These are phyloP conservation scores for Geoglossum cookeanum DNA, from an alignment of 2,329 filamentous ascomycete species.

Conservation along the genomic window DNA sequence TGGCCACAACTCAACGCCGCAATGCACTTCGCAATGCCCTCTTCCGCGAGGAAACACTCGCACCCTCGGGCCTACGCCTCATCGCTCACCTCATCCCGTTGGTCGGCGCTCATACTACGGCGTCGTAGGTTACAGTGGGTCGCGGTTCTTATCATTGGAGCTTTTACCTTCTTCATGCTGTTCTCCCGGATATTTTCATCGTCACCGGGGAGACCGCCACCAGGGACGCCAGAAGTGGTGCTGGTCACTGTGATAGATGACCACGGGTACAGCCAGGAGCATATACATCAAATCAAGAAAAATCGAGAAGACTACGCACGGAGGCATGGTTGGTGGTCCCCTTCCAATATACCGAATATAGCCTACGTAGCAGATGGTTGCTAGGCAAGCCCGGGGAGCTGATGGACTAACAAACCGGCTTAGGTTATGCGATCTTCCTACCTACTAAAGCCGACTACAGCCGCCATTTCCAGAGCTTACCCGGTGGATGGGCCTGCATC, in stretches of 20 bases:
- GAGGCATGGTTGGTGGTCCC: constrained; percentile 49
- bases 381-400: background rate
- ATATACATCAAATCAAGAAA: constrained; percentile 53
- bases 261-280: constrained; percentile 40
- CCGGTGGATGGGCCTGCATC: constrained; percentile 51
- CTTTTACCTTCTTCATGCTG: constrained; percentile 42
- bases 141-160: constrained; percentile 32
- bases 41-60: constrained; percentile 51
- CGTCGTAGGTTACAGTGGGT: constrained; percentile 43
- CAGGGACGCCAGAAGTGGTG: constrained; percentile 39
- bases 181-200: constrained; percentile 26
- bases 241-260: constrained; percentile 73
- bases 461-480: constrained; percentile 20
- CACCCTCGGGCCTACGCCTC: constrained; percentile 52
- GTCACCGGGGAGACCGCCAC: constrained; percentile 15
- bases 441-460: constrained; percentile 20
- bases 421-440: constrained; percentile 78
- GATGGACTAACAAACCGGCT: background rate
- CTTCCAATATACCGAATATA: background rate
- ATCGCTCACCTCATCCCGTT: constrained; percentile 35
- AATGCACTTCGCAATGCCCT: constrained; percentile 84
- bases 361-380: background rate
- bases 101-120: constrained; percentile 35
- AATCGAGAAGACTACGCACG: constrained; percentile 75
- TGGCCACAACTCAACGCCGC: background rate